A percentile compares a stretch with the other conserved stretches of the same genome.
These are phyloP conservation scores for Mucuna pruriens DNA, from an alignment of 306 rosid genomes.

Conservation along the genomic window DNA sequence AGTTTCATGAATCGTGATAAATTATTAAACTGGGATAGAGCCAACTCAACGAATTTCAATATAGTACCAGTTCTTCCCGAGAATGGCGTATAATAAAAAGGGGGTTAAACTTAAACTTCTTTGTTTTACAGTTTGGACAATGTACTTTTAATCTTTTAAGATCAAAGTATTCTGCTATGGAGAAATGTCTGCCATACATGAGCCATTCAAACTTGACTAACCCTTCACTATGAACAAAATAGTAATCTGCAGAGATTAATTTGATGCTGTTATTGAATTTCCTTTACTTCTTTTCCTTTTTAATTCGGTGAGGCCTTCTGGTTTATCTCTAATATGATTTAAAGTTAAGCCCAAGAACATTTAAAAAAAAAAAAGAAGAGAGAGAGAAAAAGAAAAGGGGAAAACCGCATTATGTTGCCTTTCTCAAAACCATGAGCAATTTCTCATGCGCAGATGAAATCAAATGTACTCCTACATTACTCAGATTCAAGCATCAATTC, in stretches of 20 bases:
- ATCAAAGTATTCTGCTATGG: neutral
- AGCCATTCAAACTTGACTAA: constrained; percentile 4
- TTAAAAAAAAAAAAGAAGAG: neutral
- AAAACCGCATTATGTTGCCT: neutral
- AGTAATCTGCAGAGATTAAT: constrained; percentile 18
- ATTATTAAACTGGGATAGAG: neutral
- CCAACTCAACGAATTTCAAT: constrained; percentile 14
- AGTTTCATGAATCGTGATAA: neutral
- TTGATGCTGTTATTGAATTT: neutral
- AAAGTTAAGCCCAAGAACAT: neutral
- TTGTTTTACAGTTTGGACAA: neutral
- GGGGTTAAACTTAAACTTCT: neutral
- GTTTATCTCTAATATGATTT: neutral
- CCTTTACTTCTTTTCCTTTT: neutral
- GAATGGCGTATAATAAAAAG: neutral
- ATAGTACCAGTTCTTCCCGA: neutral
- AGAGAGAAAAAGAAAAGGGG: no score
- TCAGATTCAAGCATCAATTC: constrained; percentile 25
- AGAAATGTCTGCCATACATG: neutral
- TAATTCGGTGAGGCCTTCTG: neutral
- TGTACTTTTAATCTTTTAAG: neutral
- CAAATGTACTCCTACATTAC: neutral
- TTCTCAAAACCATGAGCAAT: constrained; percentile 13
- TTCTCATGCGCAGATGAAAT: constrained; percentile 23
- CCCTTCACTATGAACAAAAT: constrained; percentile 11